A percentile compares a stretch with the other conserved stretches of the same genome.
These are phyloP conservation scores for Clonostachys chloroleuca DNA, from an alignment of 2,329 filamentous ascomycete genomes.

Conservation along the genomic window DNA sequence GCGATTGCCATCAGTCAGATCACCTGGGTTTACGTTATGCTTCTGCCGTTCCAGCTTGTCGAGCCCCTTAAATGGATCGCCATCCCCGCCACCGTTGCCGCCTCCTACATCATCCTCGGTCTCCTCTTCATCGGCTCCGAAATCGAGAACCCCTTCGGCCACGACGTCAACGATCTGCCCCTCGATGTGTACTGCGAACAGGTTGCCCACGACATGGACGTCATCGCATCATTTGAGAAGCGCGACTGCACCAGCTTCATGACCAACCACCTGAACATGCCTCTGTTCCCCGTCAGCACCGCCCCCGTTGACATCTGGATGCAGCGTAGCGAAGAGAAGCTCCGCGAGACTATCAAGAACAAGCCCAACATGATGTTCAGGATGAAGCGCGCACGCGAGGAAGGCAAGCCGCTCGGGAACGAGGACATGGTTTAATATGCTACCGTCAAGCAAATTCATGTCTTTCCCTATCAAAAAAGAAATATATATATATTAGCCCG, in stretches of 20 bases:
- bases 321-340: constrained; percentile 31
- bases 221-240: constrained; percentile 54
- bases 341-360: constrained; percentile 30
- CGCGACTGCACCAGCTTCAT: constrained; percentile 22
- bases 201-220: constrained; percentile 69
- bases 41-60: constrained; percentile 78
- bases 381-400: constrained; percentile 12
- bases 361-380: constrained; percentile 30
- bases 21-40: constrained; percentile 77
- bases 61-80: constrained; percentile 63
- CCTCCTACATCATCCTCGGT: constrained; percentile 79
- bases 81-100: constrained; percentile 69
- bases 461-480: no score
- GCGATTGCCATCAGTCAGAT: constrained; percentile 82
- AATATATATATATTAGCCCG: no score
- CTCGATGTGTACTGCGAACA: constrained; percentile 75
- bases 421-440: constrained; percentile 4
- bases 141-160: constrained; percentile 81
- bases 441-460: no score
- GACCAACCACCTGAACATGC: constrained; percentile 35
- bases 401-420: constrained; percentile 1
- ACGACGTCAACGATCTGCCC: constrained; percentile 78
- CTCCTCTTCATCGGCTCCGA: constrained; percentile 71
- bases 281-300: constrained; percentile 50
- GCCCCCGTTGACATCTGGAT: constrained; percentile 30